A percentile compares a stretch with the other conserved stretches of the same genome.
phyloP scores from a whole-genome alignment of 2,329 filamentous ascomycete genomes.

The Pleoardoris graminearum region DNA sequence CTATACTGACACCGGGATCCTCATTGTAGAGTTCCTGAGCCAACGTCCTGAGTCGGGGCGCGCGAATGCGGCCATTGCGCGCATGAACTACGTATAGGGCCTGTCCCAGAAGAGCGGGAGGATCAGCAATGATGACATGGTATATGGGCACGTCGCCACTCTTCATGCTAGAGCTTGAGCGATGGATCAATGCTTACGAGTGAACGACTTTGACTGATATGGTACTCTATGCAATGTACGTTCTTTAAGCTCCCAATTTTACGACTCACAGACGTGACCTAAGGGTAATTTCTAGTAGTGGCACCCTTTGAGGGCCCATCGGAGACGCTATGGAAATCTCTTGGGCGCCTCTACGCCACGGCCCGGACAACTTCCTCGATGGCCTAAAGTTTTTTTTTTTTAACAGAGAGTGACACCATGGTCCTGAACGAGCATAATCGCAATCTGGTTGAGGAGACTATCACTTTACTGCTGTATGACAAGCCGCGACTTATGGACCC shows the following conservation, averaged over 20 bases:
- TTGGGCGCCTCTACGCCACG: conserved; percentile 50
- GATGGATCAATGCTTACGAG: conserved; percentile 68
- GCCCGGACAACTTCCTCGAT: conserved; percentile 44
- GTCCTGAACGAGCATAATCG: conserved; percentile 47
- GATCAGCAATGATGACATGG: conserved; percentile 65
- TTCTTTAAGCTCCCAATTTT: neutral
- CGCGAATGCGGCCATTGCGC: conserved; percentile 54
- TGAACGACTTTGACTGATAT: conserved; percentile 70
- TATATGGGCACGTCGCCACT: conserved; percentile 68
- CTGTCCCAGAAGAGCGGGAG: conserved; percentile 61
- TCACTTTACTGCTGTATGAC: conserved; percentile 59
- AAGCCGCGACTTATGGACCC: conserved; percentile 43
- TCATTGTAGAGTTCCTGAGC: conserved; percentile 38
- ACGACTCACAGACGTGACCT: neutral
- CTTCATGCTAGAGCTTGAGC: conserved; percentile 67
- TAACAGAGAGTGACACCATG: conserved; percentile 64
- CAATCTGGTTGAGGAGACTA: conserved; percentile 60
- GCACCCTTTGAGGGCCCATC: conserved; percentile 70
- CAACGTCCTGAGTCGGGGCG: conserved; percentile 40
- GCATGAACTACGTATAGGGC: conserved; percentile 67
- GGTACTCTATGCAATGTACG: conserved; percentile 64
- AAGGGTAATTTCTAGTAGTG: conserved; percentile 29
- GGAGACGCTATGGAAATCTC: conserved; percentile 71
- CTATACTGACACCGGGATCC: conserved; percentile 38
- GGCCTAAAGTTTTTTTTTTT: conserved; percentile 40